Conservation (phyloP, 768 basidiomycete genomes). For the Russula sp. region DNA sequence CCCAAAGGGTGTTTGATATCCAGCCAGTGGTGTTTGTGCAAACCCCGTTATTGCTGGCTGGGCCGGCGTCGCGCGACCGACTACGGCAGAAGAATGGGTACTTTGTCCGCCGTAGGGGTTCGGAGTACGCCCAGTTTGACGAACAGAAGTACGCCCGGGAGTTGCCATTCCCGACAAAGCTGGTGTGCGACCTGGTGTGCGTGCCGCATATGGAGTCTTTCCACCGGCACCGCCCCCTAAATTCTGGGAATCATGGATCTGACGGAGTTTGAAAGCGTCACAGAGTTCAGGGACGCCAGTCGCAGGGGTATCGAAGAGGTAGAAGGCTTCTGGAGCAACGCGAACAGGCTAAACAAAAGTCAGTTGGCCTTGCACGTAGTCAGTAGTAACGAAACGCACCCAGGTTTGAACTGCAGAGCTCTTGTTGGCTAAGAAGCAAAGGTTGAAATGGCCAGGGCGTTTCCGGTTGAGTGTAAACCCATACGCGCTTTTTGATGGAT, state of each 20-base stretch:
- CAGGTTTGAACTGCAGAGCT: constrained; percentile 86
- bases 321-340: constrained; percentile 83
- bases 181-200: constrained; percentile 70
- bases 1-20: constrained; percentile 33
- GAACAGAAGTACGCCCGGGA: constrained; percentile 74
- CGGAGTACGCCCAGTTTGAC: constrained; percentile 67
- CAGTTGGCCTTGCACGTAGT: background rate
- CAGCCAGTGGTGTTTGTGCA: constrained; percentile 33
- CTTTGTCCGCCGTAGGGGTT: constrained; percentile 58
- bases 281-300: constrained; percentile 90
- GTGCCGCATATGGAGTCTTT: constrained; percentile 78
- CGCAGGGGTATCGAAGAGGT: constrained; percentile 84
- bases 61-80: constrained; percentile 34
- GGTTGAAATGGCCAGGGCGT: constrained; percentile 86
- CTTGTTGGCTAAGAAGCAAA: constrained; percentile 91
- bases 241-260: constrained; percentile 74
- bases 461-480: constrained; percentile 90
- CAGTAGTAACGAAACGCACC: constrained; percentile 45
- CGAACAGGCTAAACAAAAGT: constrained; percentile 59
- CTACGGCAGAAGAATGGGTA: constrained; percentile 32
- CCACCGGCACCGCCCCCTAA: constrained; percentile 49
- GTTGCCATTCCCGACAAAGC: constrained; percentile 45
- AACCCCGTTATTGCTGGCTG: constrained; percentile 18
- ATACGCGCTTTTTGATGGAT: constrained; percentile 92
- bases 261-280: constrained; percentile 90